phyloP scores from a whole-genome alignment of 331 rosid species.

The Quercus lobata region DNA sequence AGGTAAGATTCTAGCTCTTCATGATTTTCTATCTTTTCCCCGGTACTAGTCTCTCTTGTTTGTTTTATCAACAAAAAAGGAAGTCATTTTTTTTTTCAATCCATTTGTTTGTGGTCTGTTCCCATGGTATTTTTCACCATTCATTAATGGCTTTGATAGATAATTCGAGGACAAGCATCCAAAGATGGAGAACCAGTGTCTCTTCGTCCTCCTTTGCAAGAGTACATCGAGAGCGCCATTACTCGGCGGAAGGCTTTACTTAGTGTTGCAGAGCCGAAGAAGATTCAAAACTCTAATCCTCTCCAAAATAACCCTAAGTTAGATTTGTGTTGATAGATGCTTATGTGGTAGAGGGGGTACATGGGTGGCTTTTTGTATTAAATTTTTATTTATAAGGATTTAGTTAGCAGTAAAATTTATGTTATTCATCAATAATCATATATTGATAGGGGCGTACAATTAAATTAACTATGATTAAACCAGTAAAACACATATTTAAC shows the following conservation, averaged over 20 bases:
- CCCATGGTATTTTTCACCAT: not conserved
- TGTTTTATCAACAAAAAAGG: not conserved
- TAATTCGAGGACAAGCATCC: constrained; percentile 65
- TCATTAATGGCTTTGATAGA: constrained; percentile 34
- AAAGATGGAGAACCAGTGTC: constrained; percentile 42
- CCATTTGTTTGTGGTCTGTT: not conserved
- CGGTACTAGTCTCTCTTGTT: not conserved
- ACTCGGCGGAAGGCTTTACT: constrained; percentile 36
- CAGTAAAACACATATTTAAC: too few species aligned
- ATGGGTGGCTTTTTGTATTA: not conserved
- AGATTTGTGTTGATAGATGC: constrained; percentile 6
- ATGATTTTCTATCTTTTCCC: not conserved
- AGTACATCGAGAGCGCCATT: constrained; percentile 39
- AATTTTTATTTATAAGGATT: not conserved
- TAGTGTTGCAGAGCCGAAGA: constrained; percentile 8
- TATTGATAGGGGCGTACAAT: too few species aligned
- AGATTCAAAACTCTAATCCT: not conserved
- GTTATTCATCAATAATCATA: too few species aligned
- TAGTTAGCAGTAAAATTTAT: too few species aligned
- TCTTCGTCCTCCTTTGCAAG: constrained; percentile 66
- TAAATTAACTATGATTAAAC: too few species aligned
- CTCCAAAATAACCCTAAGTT: constrained; percentile 20
- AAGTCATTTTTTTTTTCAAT: too few species aligned
- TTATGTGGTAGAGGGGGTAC: not conserved
- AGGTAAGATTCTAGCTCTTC: constrained; percentile 36